Evolutionary conservation across 169 alveolate genomes (phyloP).

Genomic region (Plasmodium relictum): DNA sequence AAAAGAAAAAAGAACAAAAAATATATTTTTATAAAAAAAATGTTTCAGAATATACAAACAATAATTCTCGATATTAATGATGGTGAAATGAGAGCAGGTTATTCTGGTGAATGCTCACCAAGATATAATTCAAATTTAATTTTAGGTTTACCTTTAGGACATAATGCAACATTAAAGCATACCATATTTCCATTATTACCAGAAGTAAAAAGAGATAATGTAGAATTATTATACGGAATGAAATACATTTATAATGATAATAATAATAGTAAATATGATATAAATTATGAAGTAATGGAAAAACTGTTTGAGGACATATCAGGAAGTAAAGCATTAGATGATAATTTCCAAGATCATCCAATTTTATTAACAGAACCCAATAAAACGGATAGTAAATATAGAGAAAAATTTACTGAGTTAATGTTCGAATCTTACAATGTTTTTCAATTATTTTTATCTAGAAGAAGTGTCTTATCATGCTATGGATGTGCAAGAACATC

Average conservation of each 20-base stretch:
- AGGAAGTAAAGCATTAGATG: constrained; percentile 85
- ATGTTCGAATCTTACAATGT: constrained; percentile 82
- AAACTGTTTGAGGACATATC: constrained; percentile 81
- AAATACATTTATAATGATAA: constrained; percentile 79
- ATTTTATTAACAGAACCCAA: constrained; percentile 85
- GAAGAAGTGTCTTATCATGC: constrained; percentile 83
- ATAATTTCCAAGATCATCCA: constrained; percentile 80
- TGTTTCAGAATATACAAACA: constrained; percentile 78
- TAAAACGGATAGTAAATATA: constrained; percentile 77
- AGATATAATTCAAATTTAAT: constrained; percentile 79
- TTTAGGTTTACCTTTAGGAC: constrained; percentile 80
- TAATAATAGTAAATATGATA: constrained; percentile 68
- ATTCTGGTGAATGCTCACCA: constrained; percentile 84
- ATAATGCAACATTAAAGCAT: constrained; percentile 81
- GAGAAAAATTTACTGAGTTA: constrained; percentile 81
- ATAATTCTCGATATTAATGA: constrained; percentile 84
- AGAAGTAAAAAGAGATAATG: constrained; percentile 83
- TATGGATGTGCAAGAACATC: constrained; percentile 85
- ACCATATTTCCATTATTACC: constrained; percentile 86
- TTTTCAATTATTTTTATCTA: constrained; percentile 80
- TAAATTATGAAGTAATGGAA: constrained; percentile 79
- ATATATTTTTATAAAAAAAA: constrained; percentile 17
- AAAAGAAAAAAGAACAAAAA: not conserved
- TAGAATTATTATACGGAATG: constrained; percentile 80
- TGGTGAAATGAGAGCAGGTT: constrained; percentile 81